phyloP scores from a whole-genome alignment of 352 stramenopile genomes.

The Aphanomyces stellatus region DNA sequence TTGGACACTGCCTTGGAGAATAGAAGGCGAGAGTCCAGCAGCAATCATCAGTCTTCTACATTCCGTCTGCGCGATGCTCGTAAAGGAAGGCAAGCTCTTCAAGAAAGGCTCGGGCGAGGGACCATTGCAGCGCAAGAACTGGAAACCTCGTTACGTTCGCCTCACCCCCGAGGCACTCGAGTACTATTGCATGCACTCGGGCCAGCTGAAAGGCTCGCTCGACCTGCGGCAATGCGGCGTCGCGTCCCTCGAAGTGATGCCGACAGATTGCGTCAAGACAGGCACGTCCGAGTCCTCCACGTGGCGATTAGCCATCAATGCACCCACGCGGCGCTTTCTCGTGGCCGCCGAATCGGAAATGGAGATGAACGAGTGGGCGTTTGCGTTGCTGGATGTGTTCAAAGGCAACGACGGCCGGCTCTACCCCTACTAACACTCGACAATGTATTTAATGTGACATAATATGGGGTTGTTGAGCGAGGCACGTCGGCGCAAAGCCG shows the following conservation, averaged over 20 bases:
- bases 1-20: no score
- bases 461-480: no score
- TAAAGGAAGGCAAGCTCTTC: conserved; percentile 65
- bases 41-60: no score
- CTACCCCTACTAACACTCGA: no score
- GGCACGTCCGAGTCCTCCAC: conserved; percentile 62
- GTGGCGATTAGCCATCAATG: conserved; percentile 69
- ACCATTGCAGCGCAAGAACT: conserved; percentile 51
- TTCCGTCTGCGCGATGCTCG: neutral
- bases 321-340: conserved; percentile 43
- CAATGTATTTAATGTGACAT: no score
- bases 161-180: conserved; percentile 43
- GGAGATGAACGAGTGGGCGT: conserved; percentile 80
- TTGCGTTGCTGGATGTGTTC: conserved; percentile 24
- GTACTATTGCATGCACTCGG: conserved; percentile 74
- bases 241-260: conserved; percentile 68
- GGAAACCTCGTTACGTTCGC: conserved; percentile 76
- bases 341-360: conserved; percentile 62
- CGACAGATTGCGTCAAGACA: conserved; percentile 60
- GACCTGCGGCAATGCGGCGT: conserved; percentile 51
- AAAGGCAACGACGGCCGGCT: neutral
- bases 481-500: no score
- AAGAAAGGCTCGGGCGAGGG: conserved; percentile 63
- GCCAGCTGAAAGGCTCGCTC: conserved; percentile 59
- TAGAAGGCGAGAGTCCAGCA: no score